Evolutionary conservation across 805 yeast genomes (phyloP), one percentile per base, ranked within the genome.

Genomic region (Kregervanrija pseudodelftensis): DNA sequence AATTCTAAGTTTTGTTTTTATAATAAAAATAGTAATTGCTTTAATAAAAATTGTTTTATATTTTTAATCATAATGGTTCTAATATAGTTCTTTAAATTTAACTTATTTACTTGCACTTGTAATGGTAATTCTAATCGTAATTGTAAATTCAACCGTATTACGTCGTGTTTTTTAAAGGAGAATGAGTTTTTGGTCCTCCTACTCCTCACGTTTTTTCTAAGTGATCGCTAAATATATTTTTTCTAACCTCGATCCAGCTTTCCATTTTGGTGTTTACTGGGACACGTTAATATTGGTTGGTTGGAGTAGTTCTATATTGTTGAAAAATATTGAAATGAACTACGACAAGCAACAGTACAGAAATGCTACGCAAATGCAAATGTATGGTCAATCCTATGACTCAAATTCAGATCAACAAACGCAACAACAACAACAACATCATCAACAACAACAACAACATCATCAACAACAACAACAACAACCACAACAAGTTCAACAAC

Each of bases 1-100:
- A 93, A 82, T 93, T 93, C 78, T 93, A 85, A 85, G 74, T 22
- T 22, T 22, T 48, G 44, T 45, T 28, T 42, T 41, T 40, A 38
- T 34, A 59, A 49, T 12, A 22, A 22, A 22, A 22, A 22, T 22
- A 22, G 28, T 22, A 22, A 22, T 22, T 22, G 28, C 28, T 22
- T 22, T 22, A 22, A 22, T 22, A 22, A 22, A 22, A 22, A 22
- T 22, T 22, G 28, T 22, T 22, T 22, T 22, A 22, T 22, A 22
- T 22, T 22, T 22, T 22, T 22, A 22, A 22, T 22, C 28, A 22
- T 22, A 22, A 22, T 22, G 28, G 28, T 22, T 22, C 28, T 22
- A 22, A 7, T 22, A 22, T 22, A 22, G 28, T 22, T 22, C 28
- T 22, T 22, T 22, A 22, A 22, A 22, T 22, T 22, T 7, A 22